These are phyloP conservation scores for Didymella pomorum DNA, from an alignment of 2,329 filamentous ascomycete genomes.

Conservation along the genomic window DNA sequence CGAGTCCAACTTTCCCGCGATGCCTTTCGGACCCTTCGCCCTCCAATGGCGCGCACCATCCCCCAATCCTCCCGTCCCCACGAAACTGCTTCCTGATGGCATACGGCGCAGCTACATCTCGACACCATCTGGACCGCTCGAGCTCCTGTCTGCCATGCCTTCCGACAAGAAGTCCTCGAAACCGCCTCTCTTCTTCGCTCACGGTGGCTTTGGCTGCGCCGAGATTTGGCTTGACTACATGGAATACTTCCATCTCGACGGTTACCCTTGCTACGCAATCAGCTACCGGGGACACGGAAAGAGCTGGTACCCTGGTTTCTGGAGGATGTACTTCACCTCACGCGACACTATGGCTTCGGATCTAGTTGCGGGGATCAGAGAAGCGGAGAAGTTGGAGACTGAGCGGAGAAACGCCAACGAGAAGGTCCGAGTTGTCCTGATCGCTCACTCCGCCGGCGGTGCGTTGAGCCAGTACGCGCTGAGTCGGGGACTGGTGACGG, in stretches of 20 bases:
- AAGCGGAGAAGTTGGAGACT: slow-evolving; percentile 46
- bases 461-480: slow-evolving; percentile 61
- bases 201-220: slow-evolving; percentile 64
- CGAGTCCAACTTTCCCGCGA: slow-evolving; percentile 6
- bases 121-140: slow-evolving; percentile 58
- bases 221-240: slow-evolving; percentile 64
- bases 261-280: slow-evolving; percentile 62
- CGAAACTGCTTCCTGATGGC: slow-evolving; percentile 51
- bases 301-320: slow-evolving; percentile 61
- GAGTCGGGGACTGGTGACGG: slow-evolving; percentile 51
- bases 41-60: slow-evolving; percentile 40
- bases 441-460: slow-evolving; percentile 63
- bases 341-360: slow-evolving; percentile 56
- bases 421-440: slow-evolving; percentile 53
- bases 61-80: slow-evolving; percentile 32
- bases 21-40: slow-evolving; percentile 41
- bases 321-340: slow-evolving; percentile 58
- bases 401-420: slow-evolving; percentile 23
- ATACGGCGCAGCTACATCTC: slow-evolving; percentile 57
- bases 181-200: slow-evolving; percentile 60
- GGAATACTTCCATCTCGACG: slow-evolving; percentile 55
- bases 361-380: slow-evolving; percentile 53
- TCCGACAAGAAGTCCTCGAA: slow-evolving; percentile 17
- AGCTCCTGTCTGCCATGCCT: slow-evolving; percentile 58
- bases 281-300: slow-evolving; percentile 63